A percentile compares a stretch with the other conserved stretches of the same genome.
These are phyloP conservation scores for Pyrus hybrid DNA, from an alignment of 331 rosid species.

Conservation along the genomic window DNA sequence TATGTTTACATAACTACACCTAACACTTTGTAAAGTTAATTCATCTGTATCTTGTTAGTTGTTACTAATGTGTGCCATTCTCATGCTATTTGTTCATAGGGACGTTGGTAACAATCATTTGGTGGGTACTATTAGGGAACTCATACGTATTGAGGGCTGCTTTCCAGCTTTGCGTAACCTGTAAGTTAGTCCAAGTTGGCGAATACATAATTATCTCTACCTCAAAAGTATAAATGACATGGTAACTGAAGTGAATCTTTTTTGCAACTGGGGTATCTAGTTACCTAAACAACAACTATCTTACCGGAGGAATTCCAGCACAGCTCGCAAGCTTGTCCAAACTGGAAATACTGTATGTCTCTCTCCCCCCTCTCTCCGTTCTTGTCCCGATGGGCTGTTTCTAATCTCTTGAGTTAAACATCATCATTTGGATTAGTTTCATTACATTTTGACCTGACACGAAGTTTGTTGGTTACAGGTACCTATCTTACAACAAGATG, in stretches of 20 bases:
- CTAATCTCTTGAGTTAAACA: neutral
- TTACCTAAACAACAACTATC: slow-evolving; percentile 86
- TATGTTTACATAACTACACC: slow-evolving; percentile 10
- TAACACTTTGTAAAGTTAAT: neutral
- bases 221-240: neutral
- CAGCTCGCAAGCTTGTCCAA: slow-evolving; percentile 87
- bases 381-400: neutral
- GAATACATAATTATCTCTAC: neutral
- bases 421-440: neutral
- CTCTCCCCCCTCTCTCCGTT: slow-evolving; percentile 10
- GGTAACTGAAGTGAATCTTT: neutral
- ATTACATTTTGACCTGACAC: neutral
- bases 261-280: slow-evolving; percentile 26
- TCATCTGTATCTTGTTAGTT: slow-evolving; percentile 5
- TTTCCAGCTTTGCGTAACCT: slow-evolving; percentile 89
- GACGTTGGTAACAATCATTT: slow-evolving; percentile 96
- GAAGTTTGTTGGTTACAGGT: slow-evolving; percentile 38
- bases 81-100: slow-evolving; percentile 34
- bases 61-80: slow-evolving; percentile 8
- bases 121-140: slow-evolving; percentile 97
- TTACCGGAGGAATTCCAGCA: slow-evolving; percentile 93
- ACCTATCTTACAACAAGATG: slow-evolving; percentile 89
- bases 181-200: slow-evolving; percentile 36
- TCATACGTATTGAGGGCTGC: slow-evolving; percentile 92
- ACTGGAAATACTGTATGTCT: slow-evolving; percentile 81